A percentile compares a stretch with the other conserved stretches of the same genome.
Conservation (phyloP, 2,329 filamentous ascomycete species). For the Monilinia laxa region DNA sequence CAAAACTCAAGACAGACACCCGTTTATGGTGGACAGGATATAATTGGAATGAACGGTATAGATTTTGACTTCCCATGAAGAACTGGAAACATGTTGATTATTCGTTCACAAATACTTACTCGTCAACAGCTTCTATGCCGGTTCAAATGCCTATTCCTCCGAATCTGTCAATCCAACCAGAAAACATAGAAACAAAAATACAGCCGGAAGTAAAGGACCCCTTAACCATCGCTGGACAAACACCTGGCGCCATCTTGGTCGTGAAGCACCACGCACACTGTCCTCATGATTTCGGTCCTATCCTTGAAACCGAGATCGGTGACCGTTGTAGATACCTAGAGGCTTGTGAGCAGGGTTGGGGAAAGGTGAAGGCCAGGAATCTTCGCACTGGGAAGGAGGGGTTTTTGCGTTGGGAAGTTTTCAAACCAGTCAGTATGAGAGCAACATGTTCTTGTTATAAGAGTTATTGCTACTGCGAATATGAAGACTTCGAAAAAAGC, state of each 20-base stretch:
- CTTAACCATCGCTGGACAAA: conserved; percentile 6
- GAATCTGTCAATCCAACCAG: not conserved
- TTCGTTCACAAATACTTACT: not conserved
- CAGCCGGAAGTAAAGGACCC: not conserved
- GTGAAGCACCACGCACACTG: not conserved
- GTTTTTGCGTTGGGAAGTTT: conserved; percentile 9
- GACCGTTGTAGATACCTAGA: not conserved
- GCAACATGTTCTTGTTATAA: not conserved
- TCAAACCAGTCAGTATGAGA: conserved; percentile 1
- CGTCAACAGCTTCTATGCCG: not conserved
- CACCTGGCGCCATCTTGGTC: not conserved
- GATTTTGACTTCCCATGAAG: not conserved
- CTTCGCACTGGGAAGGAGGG: conserved; percentile 19
- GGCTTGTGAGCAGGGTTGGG: not conserved
- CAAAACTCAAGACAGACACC: not conserved
- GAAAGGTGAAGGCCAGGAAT: conserved; percentile 10
- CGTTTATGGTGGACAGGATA: not conserved
- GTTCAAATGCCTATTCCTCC: not conserved
- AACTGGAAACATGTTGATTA: not conserved
- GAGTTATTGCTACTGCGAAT: conserved; percentile 3
- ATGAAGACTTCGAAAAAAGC: conserved; percentile 19
- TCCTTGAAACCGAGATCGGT: conserved; percentile 2
- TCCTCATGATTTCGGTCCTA: not conserved
- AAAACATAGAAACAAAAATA: not conserved
- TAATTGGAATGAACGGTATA: conserved; percentile 3